phyloP scores from a whole-genome alignment of 2,329 filamentous ascomycete species.

The Raffaelea ambrosiae region DNA sequence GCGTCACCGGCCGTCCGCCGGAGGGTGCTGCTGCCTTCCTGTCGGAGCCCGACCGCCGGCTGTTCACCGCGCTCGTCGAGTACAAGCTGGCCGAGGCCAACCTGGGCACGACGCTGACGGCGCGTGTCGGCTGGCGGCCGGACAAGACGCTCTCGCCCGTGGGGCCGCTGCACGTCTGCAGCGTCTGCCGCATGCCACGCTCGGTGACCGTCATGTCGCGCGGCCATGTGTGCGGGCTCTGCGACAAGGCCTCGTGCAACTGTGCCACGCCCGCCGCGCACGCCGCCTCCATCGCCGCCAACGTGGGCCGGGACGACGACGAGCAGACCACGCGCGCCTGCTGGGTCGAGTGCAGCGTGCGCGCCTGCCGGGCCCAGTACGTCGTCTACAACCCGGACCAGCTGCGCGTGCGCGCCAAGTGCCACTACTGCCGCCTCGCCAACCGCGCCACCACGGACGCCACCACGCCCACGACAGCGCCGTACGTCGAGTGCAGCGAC shows the following conservation, averaged over 20 bases:
- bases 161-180: conserved; percentile 33
- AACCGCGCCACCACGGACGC: not conserved
- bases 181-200: conserved; percentile 32
- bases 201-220: conserved; percentile 40
- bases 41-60: conserved; percentile 23
- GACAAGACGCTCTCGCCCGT: conserved; percentile 31
- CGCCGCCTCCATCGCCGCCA: conserved; percentile 13
- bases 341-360: conserved; percentile 40
- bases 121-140: conserved; percentile 35
- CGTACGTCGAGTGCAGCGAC: conserved; percentile 33
- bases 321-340: conserved; percentile 21
- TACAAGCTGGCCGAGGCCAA: conserved; percentile 39
- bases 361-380: conserved; percentile 37
- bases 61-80: conserved; percentile 35
- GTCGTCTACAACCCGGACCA: conserved; percentile 34
- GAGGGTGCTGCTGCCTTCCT: conserved; percentile 20
- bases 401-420: conserved; percentile 37
- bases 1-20: conserved; percentile 8
- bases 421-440: conserved; percentile 34
- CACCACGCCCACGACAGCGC: conserved; percentile 18
- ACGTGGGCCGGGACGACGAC: conserved; percentile 22
- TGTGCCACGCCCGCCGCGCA: conserved; percentile 17
- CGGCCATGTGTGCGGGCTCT: conserved; percentile 31
- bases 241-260: conserved; percentile 14
- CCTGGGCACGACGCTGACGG: conserved; percentile 32